Evolutionary conservation across 768 basidiomycete species (phyloP).

Genomic region (Tricholoma bakamatsutake): DNA sequence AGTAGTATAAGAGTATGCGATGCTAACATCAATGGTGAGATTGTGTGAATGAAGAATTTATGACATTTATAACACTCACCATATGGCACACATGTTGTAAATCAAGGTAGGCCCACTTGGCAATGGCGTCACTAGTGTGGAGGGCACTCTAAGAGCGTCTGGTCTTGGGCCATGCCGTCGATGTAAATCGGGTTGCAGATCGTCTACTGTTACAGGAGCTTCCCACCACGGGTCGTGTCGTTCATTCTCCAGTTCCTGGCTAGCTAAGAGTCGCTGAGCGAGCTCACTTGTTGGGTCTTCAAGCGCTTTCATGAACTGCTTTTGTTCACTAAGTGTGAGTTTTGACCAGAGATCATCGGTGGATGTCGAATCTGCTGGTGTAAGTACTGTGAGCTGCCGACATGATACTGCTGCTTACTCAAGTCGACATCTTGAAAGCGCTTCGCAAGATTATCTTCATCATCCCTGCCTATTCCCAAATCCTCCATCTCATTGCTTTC

Average conservation of each 20-base stretch:
- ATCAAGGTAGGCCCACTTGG: constrained; percentile 39
- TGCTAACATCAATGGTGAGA: constrained; percentile 29
- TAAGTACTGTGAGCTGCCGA: neutral
- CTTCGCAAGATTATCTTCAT: constrained; percentile 36
- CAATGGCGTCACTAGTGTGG: constrained; percentile 34
- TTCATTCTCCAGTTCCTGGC: constrained; percentile 46
- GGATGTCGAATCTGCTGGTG: constrained; percentile 43
- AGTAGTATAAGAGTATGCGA: constrained; percentile 63
- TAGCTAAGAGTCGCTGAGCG: constrained; percentile 53
- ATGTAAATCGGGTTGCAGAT: constrained; percentile 1
- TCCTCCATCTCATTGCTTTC: constrained; percentile 38
- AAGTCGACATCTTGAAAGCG: constrained; percentile 57
- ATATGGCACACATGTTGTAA: constrained; percentile 65
- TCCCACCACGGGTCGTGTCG: constrained; percentile 74
- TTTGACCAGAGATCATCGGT: constrained; percentile 55
- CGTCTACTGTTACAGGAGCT: constrained; percentile 13
- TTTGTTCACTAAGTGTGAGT: constrained; percentile 54
- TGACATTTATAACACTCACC: constrained; percentile 38
- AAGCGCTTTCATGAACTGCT: constrained; percentile 53
- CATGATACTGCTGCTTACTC: constrained; percentile 33
- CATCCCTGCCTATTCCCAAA: constrained; percentile 30
- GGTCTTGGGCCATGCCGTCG: constrained; percentile 34
- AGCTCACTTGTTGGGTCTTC: constrained; percentile 57
- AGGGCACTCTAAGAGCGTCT: constrained; percentile 39
- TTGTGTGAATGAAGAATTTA: neutral